A percentile compares a stretch with the other conserved stretches of the same genome.
Conservation (phyloP, 352 stramenopile genomes). For the Globisporangium iwayamae region DNA sequence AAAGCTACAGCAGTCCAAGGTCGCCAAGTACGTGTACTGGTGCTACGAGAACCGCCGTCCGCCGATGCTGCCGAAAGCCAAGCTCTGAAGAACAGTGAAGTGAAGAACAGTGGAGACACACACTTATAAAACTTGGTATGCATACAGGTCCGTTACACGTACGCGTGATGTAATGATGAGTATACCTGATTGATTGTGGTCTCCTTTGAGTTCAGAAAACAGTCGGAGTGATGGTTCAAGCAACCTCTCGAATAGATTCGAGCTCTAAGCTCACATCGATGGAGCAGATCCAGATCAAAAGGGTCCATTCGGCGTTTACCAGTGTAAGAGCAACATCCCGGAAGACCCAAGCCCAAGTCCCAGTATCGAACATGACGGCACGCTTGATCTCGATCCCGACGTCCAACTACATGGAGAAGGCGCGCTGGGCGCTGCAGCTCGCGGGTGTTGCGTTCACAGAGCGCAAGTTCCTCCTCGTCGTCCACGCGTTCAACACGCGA, state of each 20-base stretch:
- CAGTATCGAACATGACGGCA: neutral
- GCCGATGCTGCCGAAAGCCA: slow-evolving; percentile 10
- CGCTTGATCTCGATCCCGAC: slow-evolving; percentile 40
- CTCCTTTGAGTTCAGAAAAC: neutral
- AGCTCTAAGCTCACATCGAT: neutral
- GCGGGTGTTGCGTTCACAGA: slow-evolving; percentile 37
- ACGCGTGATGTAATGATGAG: neutral
- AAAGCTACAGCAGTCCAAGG: slow-evolving; percentile 31
- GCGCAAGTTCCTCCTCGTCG: slow-evolving; percentile 37
- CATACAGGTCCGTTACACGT: neutral
- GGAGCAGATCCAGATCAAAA: neutral
- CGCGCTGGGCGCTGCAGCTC: slow-evolving; percentile 39
- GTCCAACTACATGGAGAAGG: slow-evolving; percentile 59
- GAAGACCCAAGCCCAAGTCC: neutral
- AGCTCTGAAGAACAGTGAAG: slow-evolving; percentile 10
- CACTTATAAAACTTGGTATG: too few relatives aligned
- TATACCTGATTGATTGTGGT: neutral
- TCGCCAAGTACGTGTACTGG: slow-evolving; percentile 42
- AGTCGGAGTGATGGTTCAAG: neutral
- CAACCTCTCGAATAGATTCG: neutral
- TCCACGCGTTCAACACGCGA: slow-evolving; percentile 33
- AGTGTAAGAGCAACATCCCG: neutral
- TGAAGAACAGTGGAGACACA: neutral
- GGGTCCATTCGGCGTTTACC: neutral
- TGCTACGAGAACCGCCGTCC: slow-evolving; percentile 54